Conservation (phyloP, 805 yeast species). For the Candida stauntonica region DNA sequence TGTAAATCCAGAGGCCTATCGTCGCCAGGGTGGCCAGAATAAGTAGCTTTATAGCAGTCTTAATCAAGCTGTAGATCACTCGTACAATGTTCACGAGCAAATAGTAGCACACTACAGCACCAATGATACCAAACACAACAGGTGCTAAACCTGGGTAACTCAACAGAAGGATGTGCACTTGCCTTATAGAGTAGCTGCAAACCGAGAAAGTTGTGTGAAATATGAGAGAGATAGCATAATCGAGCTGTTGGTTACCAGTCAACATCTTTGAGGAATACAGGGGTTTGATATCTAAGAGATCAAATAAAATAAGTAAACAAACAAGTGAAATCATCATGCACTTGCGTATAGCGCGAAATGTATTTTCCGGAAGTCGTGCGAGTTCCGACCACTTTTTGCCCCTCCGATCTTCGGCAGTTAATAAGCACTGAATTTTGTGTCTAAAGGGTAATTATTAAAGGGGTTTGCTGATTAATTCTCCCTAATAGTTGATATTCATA, state of each 20-base stretch:
- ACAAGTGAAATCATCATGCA: background rate
- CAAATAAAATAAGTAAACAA: background rate
- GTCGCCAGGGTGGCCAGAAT: conserved; percentile 19
- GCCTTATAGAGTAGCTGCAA: background rate
- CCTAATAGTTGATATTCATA: no score
- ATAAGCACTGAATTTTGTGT: no score
- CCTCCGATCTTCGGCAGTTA: no score
- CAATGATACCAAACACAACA: conserved; percentile 16
- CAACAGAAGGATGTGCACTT: conserved; percentile 20
- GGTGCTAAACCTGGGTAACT: conserved; percentile 31
- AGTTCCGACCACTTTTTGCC: no score
- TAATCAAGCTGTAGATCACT: conserved; percentile 17
- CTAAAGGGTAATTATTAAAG: no score
- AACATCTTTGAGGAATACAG: conserved; percentile 3
- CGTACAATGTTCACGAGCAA: conserved; percentile 28
- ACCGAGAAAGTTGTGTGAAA: conserved; percentile 1
- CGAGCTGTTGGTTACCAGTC: conserved; percentile 24
- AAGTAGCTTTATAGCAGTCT: conserved; percentile 28
- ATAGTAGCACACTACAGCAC: conserved; percentile 26
- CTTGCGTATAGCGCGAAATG: no score
- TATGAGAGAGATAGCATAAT: conserved; percentile 17
- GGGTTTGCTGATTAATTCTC: no score
- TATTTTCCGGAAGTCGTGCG: no score
- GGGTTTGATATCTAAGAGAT: background rate
- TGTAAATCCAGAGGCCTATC: conserved; percentile 26